Evolutionary conservation across 2,329 filamentous ascomycete genomes (phyloP).

Genomic region (Diplodia scrobiculata): DNA sequence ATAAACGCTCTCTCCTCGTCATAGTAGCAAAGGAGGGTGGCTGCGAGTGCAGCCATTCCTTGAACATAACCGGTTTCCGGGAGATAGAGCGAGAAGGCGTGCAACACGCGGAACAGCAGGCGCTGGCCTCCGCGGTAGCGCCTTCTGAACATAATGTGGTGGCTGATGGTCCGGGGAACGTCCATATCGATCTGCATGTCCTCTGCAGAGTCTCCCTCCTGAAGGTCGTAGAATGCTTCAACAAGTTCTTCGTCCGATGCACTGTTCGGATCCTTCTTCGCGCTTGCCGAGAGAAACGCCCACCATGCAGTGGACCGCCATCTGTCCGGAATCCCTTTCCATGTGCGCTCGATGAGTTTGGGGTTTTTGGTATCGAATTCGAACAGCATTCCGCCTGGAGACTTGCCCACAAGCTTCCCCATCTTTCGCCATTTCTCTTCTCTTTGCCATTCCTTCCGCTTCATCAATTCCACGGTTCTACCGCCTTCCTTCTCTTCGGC

Average conservation of each 20-base stretch:
- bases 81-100: conserved; percentile 88
- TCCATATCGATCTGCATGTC: conserved; percentile 97
- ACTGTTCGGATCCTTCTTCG: conserved; percentile 53
- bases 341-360: conserved; percentile 83
- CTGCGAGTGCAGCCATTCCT: conserved; percentile 92
- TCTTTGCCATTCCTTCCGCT: conserved; percentile 61
- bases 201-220: conserved; percentile 75
- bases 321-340: conserved; percentile 96
- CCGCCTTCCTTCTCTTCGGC: conserved; percentile 52
- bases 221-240: conserved; percentile 69
- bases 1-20: conserved; percentile 93
- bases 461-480: conserved; percentile 52
- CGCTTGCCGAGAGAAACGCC: conserved; percentile 80
- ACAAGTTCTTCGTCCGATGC: conserved; percentile 70
- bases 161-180: conserved; percentile 89
- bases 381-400: conserved; percentile 62
- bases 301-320: conserved; percentile 96
- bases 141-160: conserved; percentile 94
- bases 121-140: conserved; percentile 88
- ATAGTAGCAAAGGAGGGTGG: conserved; percentile 92
- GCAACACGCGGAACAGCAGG: conserved; percentile 86
- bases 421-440: conserved; percentile 70
- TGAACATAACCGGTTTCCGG: conserved; percentile 93
- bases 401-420: conserved; percentile 49
- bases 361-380: conserved; percentile 80